Conservation (phyloP, 805 yeast genomes). For the Metschnikowia gruessii region DNA sequence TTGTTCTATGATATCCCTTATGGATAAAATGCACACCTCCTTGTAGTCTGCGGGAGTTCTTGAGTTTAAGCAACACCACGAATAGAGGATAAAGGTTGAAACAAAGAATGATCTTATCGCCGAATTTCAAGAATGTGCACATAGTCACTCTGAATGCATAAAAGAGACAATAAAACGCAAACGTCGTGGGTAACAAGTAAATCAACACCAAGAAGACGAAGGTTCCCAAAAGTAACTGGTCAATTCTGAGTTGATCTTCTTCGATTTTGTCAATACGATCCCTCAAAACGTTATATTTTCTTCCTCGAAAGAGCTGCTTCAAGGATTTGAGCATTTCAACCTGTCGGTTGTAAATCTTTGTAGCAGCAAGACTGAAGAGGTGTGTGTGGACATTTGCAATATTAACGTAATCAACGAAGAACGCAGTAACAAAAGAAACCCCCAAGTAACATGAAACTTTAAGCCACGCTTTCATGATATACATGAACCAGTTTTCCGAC, state of each 20-base stretch:
- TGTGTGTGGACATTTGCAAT: conserved; percentile 67
- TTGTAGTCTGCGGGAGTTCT: conserved; percentile 66
- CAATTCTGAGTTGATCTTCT: conserved; percentile 59
- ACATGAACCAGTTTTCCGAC: conserved; percentile 4
- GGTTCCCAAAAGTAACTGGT: conserved; percentile 86
- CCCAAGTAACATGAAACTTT: conserved; percentile 45
- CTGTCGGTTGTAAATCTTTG: conserved; percentile 78
- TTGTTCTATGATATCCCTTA: conserved; percentile 12
- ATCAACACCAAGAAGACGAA: conserved; percentile 75
- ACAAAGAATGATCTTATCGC: conserved; percentile 60
- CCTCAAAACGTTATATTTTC: conserved; percentile 78
- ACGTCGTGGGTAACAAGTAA: conserved; percentile 80
- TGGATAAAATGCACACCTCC: conserved; percentile 46
- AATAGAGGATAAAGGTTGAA: conserved; percentile 86
- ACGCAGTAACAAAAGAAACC: conserved; percentile 64
- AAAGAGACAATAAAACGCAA: conserved; percentile 79
- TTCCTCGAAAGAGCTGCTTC: conserved; percentile 84
- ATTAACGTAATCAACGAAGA: conserved; percentile 61
- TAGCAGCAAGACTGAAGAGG: conserved; percentile 74
- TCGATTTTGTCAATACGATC: conserved; percentile 81
- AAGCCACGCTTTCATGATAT: conserved; percentile 11
- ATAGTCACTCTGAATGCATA: conserved; percentile 55
- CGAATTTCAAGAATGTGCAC: conserved; percentile 44
- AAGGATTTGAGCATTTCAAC: conserved; percentile 64
- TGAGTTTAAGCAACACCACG: conserved; percentile 71